Conservation (phyloP, 176 grass and related monocot genomes). For the Neostapfia colusana region DNA sequence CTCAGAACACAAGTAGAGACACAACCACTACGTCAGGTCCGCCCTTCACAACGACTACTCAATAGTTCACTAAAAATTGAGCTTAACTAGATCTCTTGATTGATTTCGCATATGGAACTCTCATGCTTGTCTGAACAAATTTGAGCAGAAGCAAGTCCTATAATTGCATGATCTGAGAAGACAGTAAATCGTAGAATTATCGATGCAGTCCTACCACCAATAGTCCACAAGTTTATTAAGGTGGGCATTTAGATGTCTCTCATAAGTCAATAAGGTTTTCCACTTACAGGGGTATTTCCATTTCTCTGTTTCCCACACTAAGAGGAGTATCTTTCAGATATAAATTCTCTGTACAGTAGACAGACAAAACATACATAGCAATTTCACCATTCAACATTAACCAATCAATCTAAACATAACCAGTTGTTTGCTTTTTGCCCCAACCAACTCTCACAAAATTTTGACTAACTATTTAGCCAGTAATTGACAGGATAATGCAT, state of each 20-base stretch:
- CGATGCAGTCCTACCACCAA: background rate
- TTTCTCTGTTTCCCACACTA: background rate
- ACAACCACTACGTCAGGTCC: no score
- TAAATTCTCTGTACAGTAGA: background rate
- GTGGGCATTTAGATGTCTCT: background rate
- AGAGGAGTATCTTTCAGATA: background rate
- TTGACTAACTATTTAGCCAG: background rate
- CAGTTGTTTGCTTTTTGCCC: background rate
- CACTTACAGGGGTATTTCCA: background rate
- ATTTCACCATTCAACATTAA: background rate
- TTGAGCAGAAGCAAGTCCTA: background rate
- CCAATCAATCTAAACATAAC: background rate
- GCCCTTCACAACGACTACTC: no score
- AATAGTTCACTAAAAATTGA: background rate
- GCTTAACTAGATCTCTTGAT: background rate
- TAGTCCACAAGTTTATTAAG: background rate
- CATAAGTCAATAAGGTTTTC: background rate
- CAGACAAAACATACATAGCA: background rate
- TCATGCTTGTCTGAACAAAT: constrained; percentile 10
- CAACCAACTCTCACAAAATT: background rate
- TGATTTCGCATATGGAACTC: background rate
- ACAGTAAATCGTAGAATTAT: background rate
- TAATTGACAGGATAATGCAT: background rate
- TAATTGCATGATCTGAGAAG: background rate
- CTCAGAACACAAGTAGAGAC: no score